Base-by-base conservation (phyloP, 1,284 basidiomycete genomes). In the Apiotrichum mycotoxinovorans region DNA sequence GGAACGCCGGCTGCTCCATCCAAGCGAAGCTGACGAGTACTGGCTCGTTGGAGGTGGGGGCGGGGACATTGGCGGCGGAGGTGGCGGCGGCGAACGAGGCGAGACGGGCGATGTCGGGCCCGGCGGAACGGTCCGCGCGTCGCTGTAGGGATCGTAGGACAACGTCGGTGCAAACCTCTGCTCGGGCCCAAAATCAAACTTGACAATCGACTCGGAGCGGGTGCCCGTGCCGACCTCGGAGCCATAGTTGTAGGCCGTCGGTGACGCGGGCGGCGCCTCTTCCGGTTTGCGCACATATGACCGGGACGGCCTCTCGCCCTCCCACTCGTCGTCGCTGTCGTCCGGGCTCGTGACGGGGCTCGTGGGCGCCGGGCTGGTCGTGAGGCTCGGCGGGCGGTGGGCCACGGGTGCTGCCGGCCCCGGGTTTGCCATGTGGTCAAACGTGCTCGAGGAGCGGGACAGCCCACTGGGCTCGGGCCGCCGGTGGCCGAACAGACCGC, bases 121-220 rank as follows among this genome's bases (percentile, higher is more conserved):
- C 30, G 30, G 30, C 7, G 30, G 7, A 5, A 30, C 30, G 30
- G 7, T 30, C 7, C 30, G 30, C 30, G 30, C 30, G 12, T 30
- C 30, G 30, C 7, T 12, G 37, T 54, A 54, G 4, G 53, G 46
- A 27, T 51, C 44, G 22, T 41, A 56, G 20, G 40, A 22, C 40
- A n/a, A 9, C 3, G 5, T 9, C 40, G 20, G 40, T 20, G 11
- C 20, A n/a, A 20, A 1, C 40, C n/a, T 22, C 40, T 22, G 18
- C 20, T 11, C 20, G 20, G 40, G 40, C 9, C 20, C 40, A 8
- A 11, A 18, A 20, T 57, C 50, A 30, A 40, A 46, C 20, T 51
- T 42, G 2, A 22, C 18, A 2, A 50, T 35, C 22, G 44, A 51
- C 11, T 11, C 20, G 4, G 40, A 10, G n/a, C 40, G 20, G 20